A percentile compares a stretch with the other conserved stretches of the same genome.
Conservation (phyloP, 2,329 filamentous ascomycete genomes). For the Beauveria pseudobassiana region DNA sequence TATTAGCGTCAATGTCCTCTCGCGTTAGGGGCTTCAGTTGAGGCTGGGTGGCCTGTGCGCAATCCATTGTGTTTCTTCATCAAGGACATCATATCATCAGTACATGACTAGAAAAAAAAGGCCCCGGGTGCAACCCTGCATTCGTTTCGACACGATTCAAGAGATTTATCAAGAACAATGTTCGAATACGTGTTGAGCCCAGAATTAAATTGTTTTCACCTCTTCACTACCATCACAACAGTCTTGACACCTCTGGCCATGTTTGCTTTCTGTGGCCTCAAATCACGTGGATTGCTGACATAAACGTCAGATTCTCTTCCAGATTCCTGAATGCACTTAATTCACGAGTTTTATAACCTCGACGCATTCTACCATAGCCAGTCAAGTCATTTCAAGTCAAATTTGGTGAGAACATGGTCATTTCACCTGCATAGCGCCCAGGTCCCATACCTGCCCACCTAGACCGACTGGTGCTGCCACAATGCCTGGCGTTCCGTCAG, state of each 20-base stretch:
- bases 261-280: neutral
- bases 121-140: too few relatives aligned
- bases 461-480: neutral
- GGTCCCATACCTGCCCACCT: neutral
- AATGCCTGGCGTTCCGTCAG: slow-evolving; percentile 6
- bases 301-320: neutral
- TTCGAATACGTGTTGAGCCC: too few relatives aligned
- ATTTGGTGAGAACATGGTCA: neutral
- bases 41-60: slow-evolving; percentile 9
- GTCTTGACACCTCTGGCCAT: too few relatives aligned
- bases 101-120: too few relatives aligned
- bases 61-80: neutral
- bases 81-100: neutral
- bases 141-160: too few relatives aligned
- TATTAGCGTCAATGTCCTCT: neutral
- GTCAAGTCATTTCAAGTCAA: neutral
- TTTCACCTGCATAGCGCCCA: neutral
- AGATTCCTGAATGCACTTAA: neutral
- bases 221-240: too few relatives aligned
- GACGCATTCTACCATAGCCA: neutral
- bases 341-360: neutral
- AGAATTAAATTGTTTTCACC: too few relatives aligned
- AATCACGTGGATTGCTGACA: slow-evolving; percentile 6
- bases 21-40: neutral
- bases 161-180: too few relatives aligned